These are phyloP conservation scores for Raddia guianensis DNA, from an alignment of 176 grass and related monocot genomes.

Conservation along the genomic window DNA sequence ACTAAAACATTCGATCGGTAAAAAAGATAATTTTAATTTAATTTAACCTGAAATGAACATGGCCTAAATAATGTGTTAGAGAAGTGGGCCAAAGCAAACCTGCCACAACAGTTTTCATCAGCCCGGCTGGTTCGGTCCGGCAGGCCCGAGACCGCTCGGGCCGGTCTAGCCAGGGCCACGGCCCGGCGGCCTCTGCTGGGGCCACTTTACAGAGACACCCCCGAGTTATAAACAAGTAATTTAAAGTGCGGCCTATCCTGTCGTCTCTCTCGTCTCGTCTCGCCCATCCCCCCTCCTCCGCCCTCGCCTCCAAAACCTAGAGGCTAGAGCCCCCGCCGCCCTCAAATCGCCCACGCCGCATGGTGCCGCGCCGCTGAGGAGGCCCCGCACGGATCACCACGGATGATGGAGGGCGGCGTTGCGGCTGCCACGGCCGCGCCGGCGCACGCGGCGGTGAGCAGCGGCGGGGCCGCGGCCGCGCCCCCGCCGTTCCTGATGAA, in stretches of 20 bases:
- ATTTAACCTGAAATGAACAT: too few species aligned
- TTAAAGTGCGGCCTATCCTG: neutral
- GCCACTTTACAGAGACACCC: conserved; percentile 11
- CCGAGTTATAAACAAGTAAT: neutral
- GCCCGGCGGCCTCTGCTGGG: too few species aligned
- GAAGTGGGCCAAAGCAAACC: too few species aligned
- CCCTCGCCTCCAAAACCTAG: neutral
- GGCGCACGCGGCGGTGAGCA: conserved; percentile 12
- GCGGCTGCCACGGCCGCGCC: conserved; percentile 1
- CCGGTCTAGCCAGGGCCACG: too few species aligned
- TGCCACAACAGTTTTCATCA: too few species aligned
- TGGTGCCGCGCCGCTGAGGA: neutral
- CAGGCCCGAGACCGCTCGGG: too few species aligned
- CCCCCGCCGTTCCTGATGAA: conserved; percentile 84
- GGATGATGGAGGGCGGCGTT: conserved; percentile 35
- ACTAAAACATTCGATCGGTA: too few species aligned
- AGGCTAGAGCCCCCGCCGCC: neutral
- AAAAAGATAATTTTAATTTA: too few species aligned
- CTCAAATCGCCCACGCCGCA: neutral
- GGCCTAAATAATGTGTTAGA: too few species aligned
- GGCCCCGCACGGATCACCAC: conserved; percentile 24
- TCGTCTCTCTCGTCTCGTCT: neutral
- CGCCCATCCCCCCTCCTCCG: neutral
- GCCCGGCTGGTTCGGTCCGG: too few species aligned
- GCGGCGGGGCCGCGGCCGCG: conserved; percentile 27